Conservation (phyloP, 495 filamentous ascomycete species). For the Aspergillus taichungensis region DNA sequence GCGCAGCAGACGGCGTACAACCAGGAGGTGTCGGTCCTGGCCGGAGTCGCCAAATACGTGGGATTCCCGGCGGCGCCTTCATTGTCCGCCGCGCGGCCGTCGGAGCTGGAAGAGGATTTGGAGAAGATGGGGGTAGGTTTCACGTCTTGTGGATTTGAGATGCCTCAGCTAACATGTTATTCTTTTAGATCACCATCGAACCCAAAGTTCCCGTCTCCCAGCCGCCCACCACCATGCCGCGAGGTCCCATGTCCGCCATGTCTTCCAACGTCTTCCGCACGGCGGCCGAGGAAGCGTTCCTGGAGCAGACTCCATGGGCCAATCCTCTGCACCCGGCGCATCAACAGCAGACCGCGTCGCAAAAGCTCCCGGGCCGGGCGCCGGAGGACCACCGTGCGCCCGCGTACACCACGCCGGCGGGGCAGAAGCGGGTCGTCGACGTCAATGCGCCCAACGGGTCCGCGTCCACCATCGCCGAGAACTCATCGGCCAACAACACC, state of each 20-base stretch:
- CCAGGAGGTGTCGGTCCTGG: slow-evolving; percentile 81
- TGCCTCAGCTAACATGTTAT: slow-evolving; percentile 7
- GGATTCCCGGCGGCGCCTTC: slow-evolving; percentile 93
- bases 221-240: slow-evolving; percentile 15
- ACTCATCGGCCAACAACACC: slow-evolving; percentile 39
- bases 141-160: neutral
- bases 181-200: slow-evolving; percentile 32
- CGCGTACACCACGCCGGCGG: slow-evolving; percentile 43
- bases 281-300: slow-evolving; percentile 71
- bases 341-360: slow-evolving; percentile 34
- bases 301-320: slow-evolving; percentile 79
- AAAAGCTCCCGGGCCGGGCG: slow-evolving; percentile 25
- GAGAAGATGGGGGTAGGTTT: slow-evolving; percentile 80
- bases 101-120: slow-evolving; percentile 77
- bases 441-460: slow-evolving; percentile 46
- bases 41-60: slow-evolving; percentile 85
- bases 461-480: slow-evolving; percentile 48
- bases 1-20: slow-evolving; percentile 81
- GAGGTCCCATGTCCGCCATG: slow-evolving; percentile 29
- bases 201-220: slow-evolving; percentile 18
- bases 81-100: slow-evolving; percentile 57
- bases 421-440: slow-evolving; percentile 44
- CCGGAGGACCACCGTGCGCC: slow-evolving; percentile 23
- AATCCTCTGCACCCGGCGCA: slow-evolving; percentile 80
- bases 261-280: slow-evolving; percentile 32